Conservation (phyloP, 768 basidiomycete species). For the Pisolithus orientalis region DNA sequence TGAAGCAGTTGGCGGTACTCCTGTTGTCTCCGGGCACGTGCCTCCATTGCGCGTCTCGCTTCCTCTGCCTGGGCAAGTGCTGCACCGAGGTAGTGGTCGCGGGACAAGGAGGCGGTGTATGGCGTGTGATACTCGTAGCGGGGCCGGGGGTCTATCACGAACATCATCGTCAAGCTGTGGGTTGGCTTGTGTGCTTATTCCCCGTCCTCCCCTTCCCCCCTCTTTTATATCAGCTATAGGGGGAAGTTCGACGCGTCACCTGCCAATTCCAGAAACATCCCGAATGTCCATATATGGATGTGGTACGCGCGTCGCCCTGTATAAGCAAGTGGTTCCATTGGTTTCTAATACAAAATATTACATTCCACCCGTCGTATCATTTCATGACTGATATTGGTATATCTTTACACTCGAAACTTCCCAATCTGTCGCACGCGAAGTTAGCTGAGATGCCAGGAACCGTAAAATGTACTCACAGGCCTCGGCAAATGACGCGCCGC, state of each 20-base stretch:
- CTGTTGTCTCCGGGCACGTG: background rate
- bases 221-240: slow-evolving; percentile 1
- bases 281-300: background rate
- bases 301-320: background rate
- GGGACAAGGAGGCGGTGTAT: slow-evolving; percentile 10
- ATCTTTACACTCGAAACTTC: slow-evolving; percentile 72
- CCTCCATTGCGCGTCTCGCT: slow-evolving; percentile 5
- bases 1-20: background rate
- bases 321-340: background rate
- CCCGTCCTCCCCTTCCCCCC: background rate
- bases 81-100: slow-evolving; percentile 33
- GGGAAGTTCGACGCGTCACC: background rate
- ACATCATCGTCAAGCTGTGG: slow-evolving; percentile 2
- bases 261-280: slow-evolving; percentile 4
- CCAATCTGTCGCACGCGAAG: slow-evolving; percentile 51
- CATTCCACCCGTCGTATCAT: background rate
- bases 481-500: slow-evolving; percentile 62
- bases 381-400: slow-evolving; percentile 42
- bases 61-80: slow-evolving; percentile 25
- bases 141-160: slow-evolving; percentile 4
- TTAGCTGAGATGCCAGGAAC: slow-evolving; percentile 1
- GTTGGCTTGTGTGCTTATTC: too few relatives aligned
- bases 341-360: background rate
- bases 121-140: background rate
- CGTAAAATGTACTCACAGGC: slow-evolving; percentile 57